Conservation (phyloP, 331 rosid species). For the Malus hybrid region DNA sequence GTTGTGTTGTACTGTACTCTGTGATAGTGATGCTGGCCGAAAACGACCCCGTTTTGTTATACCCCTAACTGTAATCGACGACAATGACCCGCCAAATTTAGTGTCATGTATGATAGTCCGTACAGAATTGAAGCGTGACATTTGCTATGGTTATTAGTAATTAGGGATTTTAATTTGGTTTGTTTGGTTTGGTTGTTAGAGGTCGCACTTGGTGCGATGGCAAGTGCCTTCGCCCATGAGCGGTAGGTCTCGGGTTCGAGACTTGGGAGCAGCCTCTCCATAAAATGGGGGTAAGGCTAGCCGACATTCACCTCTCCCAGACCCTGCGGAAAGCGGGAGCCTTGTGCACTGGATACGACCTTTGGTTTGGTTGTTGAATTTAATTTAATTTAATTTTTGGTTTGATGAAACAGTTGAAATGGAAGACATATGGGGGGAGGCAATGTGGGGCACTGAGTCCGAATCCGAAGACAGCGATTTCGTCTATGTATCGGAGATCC, state of each 20-base stretch:
- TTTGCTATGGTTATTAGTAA: not conserved
- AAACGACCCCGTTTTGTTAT: not conserved
- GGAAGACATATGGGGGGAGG: slow-evolving; percentile 58
- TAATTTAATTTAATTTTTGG: not conserved
- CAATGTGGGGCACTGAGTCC: slow-evolving; percentile 33
- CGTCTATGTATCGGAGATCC: slow-evolving; percentile 57
- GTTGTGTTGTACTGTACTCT: not conserved
- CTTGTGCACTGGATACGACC: too few relatives aligned
- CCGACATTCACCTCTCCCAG: too few relatives aligned
- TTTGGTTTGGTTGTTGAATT: not conserved
- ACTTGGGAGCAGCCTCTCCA: too few relatives aligned
- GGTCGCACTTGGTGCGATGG: too few relatives aligned
- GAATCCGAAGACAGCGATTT: slow-evolving; percentile 49
- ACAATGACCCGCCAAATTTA: not conserved
- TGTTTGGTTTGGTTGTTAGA: not conserved
- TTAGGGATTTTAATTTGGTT: not conserved
- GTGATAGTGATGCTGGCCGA: not conserved
- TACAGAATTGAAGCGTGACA: too few relatives aligned
- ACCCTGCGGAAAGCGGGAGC: too few relatives aligned
- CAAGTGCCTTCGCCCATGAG: too few relatives aligned
- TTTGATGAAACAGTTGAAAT: slow-evolving; percentile 50
- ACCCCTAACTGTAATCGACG: not conserved
- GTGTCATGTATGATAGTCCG: too few relatives aligned
- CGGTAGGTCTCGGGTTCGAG: too few relatives aligned
- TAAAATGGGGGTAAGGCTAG: too few relatives aligned